Percentiles rank a stretch among this genome's conserved stretches.
Evolutionary conservation across 1,284 basidiomycete genomes (phyloP).

Genomic region (Papiliotrema terrestris): DNA sequence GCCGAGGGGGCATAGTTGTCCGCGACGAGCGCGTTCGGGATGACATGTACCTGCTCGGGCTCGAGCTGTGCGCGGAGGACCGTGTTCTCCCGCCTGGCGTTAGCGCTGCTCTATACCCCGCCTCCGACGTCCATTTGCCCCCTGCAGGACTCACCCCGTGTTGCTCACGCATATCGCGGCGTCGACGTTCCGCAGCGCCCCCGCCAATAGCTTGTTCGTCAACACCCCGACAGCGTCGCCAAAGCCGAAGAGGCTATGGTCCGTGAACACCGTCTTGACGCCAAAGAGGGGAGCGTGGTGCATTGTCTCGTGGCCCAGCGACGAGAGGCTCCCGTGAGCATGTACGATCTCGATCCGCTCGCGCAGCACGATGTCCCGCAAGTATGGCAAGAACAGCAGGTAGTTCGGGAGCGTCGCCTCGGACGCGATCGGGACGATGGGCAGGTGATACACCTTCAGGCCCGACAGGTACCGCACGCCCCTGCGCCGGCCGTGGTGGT

Average conservation of each 20-base stretch:
- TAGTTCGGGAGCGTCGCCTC: constrained; percentile 93
- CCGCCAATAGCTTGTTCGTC: constrained; percentile 91
- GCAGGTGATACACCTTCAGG: constrained; percentile 93
- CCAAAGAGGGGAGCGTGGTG: constrained; percentile 81
- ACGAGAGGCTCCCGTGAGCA: constrained; percentile 84
- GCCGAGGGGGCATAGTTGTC: constrained; percentile 72
- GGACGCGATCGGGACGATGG: constrained; percentile 79
- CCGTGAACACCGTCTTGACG: constrained; percentile 78
- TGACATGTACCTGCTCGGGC: constrained; percentile 72
- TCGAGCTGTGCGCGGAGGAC: constrained; percentile 79
- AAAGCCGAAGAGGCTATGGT: constrained; percentile 94
- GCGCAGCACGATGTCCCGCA: constrained; percentile 81
- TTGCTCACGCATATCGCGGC: constrained; percentile 96
- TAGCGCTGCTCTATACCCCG: constrained; percentile 4
- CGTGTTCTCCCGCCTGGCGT: constrained; percentile 80
- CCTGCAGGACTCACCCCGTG: constrained; percentile 64
- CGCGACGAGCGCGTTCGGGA: constrained; percentile 90
- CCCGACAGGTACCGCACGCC: constrained; percentile 85
- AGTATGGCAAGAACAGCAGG: constrained; percentile 83
- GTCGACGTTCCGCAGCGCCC: constrained; percentile 83
- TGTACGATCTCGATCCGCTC: constrained; percentile 87
- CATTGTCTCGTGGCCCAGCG: constrained; percentile 88
- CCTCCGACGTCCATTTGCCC: neutral
- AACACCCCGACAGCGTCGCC: constrained; percentile 93
- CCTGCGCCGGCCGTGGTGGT: constrained; percentile 80